Evolutionary conservation across 1,284 basidiomycete genomes (phyloP), one percentile per base, ranked within the genome.

Genomic region (Rhodofomes roseus): DNA sequence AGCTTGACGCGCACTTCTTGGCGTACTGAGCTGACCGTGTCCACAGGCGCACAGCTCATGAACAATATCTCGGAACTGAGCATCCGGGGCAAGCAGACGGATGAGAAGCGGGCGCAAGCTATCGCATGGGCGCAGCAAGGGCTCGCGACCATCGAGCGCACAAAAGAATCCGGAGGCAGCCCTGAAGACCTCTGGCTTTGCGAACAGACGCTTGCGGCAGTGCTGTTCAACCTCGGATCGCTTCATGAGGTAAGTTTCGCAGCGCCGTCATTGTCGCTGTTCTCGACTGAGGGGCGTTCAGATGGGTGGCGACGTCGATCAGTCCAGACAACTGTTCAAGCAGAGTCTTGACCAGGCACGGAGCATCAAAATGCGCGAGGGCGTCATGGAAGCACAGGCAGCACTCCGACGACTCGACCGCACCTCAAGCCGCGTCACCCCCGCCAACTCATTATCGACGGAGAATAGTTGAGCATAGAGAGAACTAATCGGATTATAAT

Each of bases 41-140:
- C 34, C 54, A n/a, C 62, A 88, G 87, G 81, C n/a, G 87, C 88
- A 7, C 81, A 88, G 55, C 66, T 90, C 14, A 89, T 91, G 88
- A 83, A 80, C 64, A 85, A 84, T 61, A 75, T 91, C 37, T 81
- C 86, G 11, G 84, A 86, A 57, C 72, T 86, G 48, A 76, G 86
- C 60, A 75, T 85, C 61, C 79, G 81, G 40, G 74, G 71, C n/a
- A 68, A 77, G 1, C 75, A 79, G n/a, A 76, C 77, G 18, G 73
- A 77, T 0, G 78, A 84, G 37, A 73, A 74, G 29, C 70, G 81
- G 40, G 71, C 77, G 36, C 81, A 85, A 63, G 86, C 88, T 0
- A 85, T 88, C 65, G 71, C 78, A 1, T 87, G 86, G 85, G 83
- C 83, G 1, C 74, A 75, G 44, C 81, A 84, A 62, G 84, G 84